These are phyloP conservation scores for Mortierella sp. DNA, from an alignment of 371 early-diverging fungal genomes.

Conservation along the genomic window DNA sequence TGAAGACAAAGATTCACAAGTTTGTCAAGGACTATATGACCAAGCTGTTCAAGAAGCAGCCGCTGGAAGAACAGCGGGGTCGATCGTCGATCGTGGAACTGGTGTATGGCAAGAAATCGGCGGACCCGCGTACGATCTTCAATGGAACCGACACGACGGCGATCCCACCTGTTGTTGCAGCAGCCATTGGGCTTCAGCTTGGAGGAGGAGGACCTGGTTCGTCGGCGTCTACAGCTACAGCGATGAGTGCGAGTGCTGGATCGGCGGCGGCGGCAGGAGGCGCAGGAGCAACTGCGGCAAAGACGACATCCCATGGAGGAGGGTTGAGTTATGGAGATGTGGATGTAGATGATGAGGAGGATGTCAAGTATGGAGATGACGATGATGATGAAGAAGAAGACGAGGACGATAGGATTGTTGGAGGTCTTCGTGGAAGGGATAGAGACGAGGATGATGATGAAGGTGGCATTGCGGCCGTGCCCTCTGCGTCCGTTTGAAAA, in stretches of 20 bases:
- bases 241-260: too few species aligned
- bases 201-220: background rate
- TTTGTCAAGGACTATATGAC: constrained; percentile 66
- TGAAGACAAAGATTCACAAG: constrained; percentile 70
- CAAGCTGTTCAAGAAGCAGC: constrained; percentile 59
- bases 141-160: background rate
- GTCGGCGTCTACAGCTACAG: background rate
- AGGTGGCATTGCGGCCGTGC: constrained; percentile 47
- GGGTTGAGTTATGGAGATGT: constrained; percentile 44
- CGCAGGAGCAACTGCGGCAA: background rate
- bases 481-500: constrained; percentile 42
- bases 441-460: constrained; percentile 50
- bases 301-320: background rate
- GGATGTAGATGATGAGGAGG: constrained; percentile 57
- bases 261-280: background rate
- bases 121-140: constrained; percentile 30
- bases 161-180: constrained; percentile 3
- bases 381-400: constrained; percentile 54
- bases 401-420: constrained; percentile 25
- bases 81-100: constrained; percentile 31
- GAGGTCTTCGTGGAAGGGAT: constrained; percentile 6
- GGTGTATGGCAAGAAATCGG: constrained; percentile 36
- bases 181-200: constrained; percentile 9
- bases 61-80: constrained; percentile 37
- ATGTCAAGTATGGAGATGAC: constrained; percentile 56